A percentile compares a stretch with the other conserved stretches of the same genome.
Evolutionary conservation across 2,329 filamentous ascomycete species (phyloP).

Genomic region (Mollisia scopiformis): DNA sequence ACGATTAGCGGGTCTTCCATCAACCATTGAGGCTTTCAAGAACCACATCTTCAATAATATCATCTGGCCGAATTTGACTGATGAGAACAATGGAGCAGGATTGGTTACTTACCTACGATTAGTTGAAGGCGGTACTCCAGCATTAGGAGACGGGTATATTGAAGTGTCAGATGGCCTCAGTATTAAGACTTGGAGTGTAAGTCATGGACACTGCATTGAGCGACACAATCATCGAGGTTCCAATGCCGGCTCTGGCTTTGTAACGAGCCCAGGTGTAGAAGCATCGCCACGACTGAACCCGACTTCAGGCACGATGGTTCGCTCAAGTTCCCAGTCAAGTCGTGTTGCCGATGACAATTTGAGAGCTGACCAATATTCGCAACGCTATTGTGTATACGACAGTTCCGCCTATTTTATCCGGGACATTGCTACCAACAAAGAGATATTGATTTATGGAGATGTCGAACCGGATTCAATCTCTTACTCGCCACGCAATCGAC

Average conservation of each 20-base stretch:
- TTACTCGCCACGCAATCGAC: conserved; percentile 76
- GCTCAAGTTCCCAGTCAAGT: background rate
- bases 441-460: conserved; percentile 93
- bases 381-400: conserved; percentile 70
- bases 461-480: conserved; percentile 91
- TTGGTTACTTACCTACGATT: conserved; percentile 89
- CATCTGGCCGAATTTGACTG: conserved; percentile 96
- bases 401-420: conserved; percentile 94
- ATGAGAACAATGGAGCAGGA: conserved; percentile 93
- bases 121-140: conserved; percentile 84
- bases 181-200: conserved; percentile 86
- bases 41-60: conserved; percentile 96
- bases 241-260: conserved; percentile 8
- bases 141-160: conserved; percentile 84
- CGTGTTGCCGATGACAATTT: background rate
- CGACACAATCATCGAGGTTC: conserved; percentile 68
- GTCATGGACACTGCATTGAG: conserved; percentile 87
- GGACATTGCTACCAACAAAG: conserved; percentile 67
- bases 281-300: background rate
- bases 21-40: conserved; percentile 91
- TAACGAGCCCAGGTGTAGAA: background rate
- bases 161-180: conserved; percentile 87
- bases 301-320: background rate
- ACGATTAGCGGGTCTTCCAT: conserved; percentile 80
- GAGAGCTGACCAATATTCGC: background rate